These are phyloP conservation scores for Globisporangium mamillatum DNA, from an alignment of 352 stramenopile genomes.

Conservation along the genomic window DNA sequence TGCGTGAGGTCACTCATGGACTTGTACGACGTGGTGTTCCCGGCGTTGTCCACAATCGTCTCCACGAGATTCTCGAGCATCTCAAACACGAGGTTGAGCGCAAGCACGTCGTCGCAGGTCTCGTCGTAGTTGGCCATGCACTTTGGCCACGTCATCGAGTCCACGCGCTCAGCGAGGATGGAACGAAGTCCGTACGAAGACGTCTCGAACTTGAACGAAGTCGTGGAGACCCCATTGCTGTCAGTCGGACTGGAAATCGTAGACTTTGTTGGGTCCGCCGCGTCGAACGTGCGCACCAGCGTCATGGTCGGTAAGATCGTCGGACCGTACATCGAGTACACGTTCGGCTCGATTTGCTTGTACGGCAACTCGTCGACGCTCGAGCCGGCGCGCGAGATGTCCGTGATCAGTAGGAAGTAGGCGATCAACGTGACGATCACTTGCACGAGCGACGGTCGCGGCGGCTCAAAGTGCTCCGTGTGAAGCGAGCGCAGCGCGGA, in stretches of 20 bases:
- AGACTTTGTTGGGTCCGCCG: conserved; percentile 9
- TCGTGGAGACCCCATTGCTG: conserved; percentile 16
- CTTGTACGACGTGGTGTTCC: conserved; percentile 52
- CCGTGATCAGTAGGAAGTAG: conserved; percentile 45
- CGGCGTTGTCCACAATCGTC: conserved; percentile 33
- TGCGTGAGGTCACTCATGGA: conserved; percentile 41
- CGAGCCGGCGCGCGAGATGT: conserved; percentile 34
- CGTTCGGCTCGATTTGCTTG: conserved; percentile 47
- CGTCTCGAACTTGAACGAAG: conserved; percentile 42
- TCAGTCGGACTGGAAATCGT: conserved; percentile 15
- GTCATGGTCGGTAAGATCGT: conserved; percentile 26
- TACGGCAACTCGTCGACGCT: conserved; percentile 40
- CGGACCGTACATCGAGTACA: conserved; percentile 45
- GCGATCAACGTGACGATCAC: conserved; percentile 35
- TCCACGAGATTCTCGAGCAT: conserved; percentile 47
- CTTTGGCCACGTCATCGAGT: conserved; percentile 24
- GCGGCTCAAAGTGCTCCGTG: conserved; percentile 22
- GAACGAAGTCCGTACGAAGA: conserved; percentile 47
- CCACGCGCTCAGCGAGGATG: conserved; percentile 27
- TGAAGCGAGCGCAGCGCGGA: conserved; percentile 16
- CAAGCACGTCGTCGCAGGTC: conserved; percentile 24
- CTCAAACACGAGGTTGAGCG: conserved; percentile 27
- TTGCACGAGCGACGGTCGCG: conserved; percentile 21
- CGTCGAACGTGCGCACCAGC: conserved; percentile 20
- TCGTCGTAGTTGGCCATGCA: conserved; percentile 28